Evolutionary conservation across 306 rosid species (phyloP).

Genomic region (Prosopis cineraria): DNA sequence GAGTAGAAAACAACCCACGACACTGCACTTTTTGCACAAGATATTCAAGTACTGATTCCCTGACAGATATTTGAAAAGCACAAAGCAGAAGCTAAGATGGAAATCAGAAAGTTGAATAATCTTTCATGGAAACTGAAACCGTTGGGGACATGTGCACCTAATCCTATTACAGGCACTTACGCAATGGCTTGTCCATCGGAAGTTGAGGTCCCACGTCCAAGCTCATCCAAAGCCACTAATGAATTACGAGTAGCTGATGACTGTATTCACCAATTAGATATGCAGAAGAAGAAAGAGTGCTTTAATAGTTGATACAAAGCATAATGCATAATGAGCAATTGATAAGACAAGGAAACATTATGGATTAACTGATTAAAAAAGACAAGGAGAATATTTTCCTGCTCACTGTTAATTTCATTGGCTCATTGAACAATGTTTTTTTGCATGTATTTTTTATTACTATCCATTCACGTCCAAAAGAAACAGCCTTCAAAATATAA

Average conservation of each 20-base stretch:
- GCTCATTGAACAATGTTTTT: neutral
- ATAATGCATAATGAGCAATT: conserved; percentile 1
- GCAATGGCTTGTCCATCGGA: conserved; percentile 99
- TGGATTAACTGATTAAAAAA: neutral
- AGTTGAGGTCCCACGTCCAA: conserved; percentile 98
- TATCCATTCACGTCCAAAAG: conserved; percentile 22
- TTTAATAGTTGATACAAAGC: neutral
- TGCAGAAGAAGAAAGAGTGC: conserved; percentile 25
- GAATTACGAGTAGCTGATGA: conserved; percentile 83
- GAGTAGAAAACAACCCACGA: conserved; percentile 70
- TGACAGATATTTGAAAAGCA: conserved; percentile 33
- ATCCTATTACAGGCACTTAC: conserved; percentile 43
- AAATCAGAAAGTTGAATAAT: neutral
- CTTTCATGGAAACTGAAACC: neutral
- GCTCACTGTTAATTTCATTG: neutral
- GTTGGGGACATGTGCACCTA: conserved; percentile 16
- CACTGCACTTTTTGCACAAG: conserved; percentile 65
- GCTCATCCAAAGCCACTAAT: conserved; percentile 87
- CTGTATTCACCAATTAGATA: conserved; percentile 49
- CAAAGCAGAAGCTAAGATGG: conserved; percentile 23
- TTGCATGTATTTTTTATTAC: neutral
- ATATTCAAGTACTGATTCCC: conserved; percentile 69
- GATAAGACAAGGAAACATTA: conserved; percentile 21
- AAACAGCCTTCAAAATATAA: conserved; percentile 14
- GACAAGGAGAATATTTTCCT: conserved; percentile 4